phyloP scores from a whole-genome alignment of 1,284 basidiomycete species.

The Ustilago xerochloae region DNA sequence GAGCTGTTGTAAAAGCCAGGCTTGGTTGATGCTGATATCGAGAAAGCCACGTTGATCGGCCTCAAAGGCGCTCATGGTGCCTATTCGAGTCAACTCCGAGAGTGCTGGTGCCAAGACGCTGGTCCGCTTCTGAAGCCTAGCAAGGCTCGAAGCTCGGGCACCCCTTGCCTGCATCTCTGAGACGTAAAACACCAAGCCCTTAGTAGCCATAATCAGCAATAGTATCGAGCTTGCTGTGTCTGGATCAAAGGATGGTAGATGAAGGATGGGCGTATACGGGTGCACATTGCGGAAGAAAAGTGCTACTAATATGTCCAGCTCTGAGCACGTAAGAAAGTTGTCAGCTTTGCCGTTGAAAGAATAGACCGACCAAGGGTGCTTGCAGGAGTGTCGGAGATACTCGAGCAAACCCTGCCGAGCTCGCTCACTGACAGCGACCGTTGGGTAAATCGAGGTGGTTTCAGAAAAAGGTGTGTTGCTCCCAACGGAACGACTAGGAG shows the following conservation, averaged over 20 bases:
- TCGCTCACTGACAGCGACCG: conserved; percentile 1
- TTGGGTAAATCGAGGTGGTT: not conserved
- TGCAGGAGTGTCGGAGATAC: conserved; percentile 20
- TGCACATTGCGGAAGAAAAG: conserved; percentile 19
- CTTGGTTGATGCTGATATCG: conserved; percentile 22
- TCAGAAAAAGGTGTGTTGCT: not conserved
- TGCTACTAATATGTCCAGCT: conserved; percentile 17
- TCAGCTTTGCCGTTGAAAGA: conserved; percentile 13
- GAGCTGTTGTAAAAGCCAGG: conserved; percentile 22
- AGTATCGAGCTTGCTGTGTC: conserved; percentile 9
- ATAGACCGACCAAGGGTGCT: conserved; percentile 26
- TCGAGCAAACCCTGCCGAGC: conserved; percentile 14
- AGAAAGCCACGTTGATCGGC: conserved; percentile 22
- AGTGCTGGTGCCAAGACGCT: conserved; percentile 10
- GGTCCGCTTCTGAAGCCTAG: conserved; percentile 8
- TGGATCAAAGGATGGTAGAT: conserved; percentile 17
- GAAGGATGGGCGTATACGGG: conserved; percentile 12
- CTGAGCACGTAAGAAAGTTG: conserved; percentile 6
- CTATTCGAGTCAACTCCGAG: conserved; percentile 24
- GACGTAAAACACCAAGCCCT: conserved; percentile 21
- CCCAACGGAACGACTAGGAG: not conserved
- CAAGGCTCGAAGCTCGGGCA: not conserved
- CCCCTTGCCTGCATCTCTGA: conserved; percentile 8
- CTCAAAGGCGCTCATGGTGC: conserved; percentile 28
- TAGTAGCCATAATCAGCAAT: conserved; percentile 17